A percentile compares a stretch with the other conserved stretches of the same genome.
phyloP scores from a whole-genome alignment of 257 asterid genomes.

The Solanum piurae region DNA sequence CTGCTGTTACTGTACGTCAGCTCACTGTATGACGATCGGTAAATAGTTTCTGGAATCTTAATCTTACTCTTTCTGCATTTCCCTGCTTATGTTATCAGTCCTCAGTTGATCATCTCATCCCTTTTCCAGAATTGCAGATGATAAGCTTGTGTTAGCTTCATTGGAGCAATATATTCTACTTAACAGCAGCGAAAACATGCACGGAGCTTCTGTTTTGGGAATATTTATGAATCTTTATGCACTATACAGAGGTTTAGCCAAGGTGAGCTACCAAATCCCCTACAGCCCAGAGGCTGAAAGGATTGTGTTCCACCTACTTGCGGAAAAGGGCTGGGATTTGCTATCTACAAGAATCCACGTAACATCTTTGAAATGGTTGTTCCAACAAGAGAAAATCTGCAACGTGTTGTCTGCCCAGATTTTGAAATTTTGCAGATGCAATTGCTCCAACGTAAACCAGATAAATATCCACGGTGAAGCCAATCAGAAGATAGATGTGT shows the following conservation, averaged over 20 bases:
- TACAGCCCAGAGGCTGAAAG: conserved; percentile 87
- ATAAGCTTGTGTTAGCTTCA: conserved; percentile 71
- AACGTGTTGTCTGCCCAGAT: conserved; percentile 49
- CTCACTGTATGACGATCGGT: conserved; percentile 83
- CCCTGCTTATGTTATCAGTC: background rate
- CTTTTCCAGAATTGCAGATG: conserved; percentile 66
- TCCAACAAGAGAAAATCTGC: conserved; percentile 85
- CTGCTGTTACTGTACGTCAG: conserved; percentile 56
- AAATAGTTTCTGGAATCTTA: conserved; percentile 5
- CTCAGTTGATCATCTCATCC: background rate
- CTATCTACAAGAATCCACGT: conserved; percentile 53
- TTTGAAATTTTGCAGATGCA: conserved; percentile 48
- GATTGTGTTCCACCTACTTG: conserved; percentile 49
- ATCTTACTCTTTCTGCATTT: background rate
- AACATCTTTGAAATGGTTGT: conserved; percentile 73
- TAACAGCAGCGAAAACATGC: conserved; percentile 36
- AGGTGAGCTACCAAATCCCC: conserved; percentile 68
- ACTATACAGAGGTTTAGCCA: conserved; percentile 69
- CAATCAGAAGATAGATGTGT: conserved; percentile 30
- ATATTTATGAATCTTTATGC: conserved; percentile 62
- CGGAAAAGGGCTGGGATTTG: conserved; percentile 70
- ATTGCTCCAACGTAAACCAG: conserved; percentile 17
- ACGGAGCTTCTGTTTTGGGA: conserved; percentile 31
- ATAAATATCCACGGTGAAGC: conserved; percentile 18
- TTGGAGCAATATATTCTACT: conserved; percentile 85